Base-by-base conservation (phyloP, 495 filamentous ascomycete species). In the Hypomontagnella monticulosa region DNA sequence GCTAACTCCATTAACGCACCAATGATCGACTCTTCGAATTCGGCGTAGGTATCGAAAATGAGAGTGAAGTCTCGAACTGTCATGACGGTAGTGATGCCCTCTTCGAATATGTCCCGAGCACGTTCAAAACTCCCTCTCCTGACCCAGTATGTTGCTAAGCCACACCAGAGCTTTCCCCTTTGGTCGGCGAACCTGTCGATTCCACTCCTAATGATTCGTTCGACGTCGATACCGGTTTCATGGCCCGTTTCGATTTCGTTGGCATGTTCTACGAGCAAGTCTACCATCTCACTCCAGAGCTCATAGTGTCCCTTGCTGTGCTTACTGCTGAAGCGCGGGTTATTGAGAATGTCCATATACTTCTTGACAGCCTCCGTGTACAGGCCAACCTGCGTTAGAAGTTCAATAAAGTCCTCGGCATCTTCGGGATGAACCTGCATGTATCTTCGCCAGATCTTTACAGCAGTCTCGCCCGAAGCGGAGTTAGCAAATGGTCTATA, bases 381-480 rank as follows among this genome's bases (percentile, higher is more conserved):
- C 64, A 90, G 83, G 4, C 88, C 88, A 76, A 90, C 89, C 53
- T 95, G 89, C 14, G 92, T 81, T 46, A 99, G 80, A 19, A 98
- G 84, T 59, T 92, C 88, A 68, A 99, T 93, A 60, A 94, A 97
- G 51, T 97, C 95, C 72, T 99, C 96, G 15, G 89, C 87, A 76
- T 98, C 91, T 71, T 99, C 96, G 8, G 96, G 95, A 69, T 97
- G 95, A 19, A 98, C 90, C 76, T 99, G 96, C 89, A 97, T 97
- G 73, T 98, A 99, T 27, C 96, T 85, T 64, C 90, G 85, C 93
- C 93, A 99, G 36, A 97, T 93, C 76, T 89, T 92, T 54, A 98
- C 85, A 1, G 94, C 93, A 4, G 96, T 98, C 49, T 90, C 84
- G 38, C 96, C 96, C 1, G 91, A 93, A 12, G 93, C 96, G 16